Conservation (phyloP, 176 grass and related monocot genomes). For the Lolium multiflorum region DNA sequence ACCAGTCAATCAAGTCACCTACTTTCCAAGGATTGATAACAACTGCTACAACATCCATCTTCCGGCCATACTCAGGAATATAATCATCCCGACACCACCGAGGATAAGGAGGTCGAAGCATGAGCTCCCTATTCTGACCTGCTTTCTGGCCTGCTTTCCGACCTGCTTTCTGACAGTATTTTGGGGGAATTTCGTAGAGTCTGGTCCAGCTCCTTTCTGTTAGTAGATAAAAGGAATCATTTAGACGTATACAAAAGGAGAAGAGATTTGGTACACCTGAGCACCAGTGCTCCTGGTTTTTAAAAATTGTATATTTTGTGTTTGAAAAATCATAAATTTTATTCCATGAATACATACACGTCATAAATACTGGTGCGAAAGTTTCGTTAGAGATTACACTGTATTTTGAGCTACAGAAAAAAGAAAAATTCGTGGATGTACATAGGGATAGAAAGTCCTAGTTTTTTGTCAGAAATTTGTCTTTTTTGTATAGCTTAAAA, state of each 20-base stretch:
- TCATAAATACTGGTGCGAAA: too few species aligned
- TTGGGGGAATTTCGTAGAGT: constrained; percentile 47
- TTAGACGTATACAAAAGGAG: constrained; percentile 22
- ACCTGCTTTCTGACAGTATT: background rate
- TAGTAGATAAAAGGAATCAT: constrained; percentile 1
- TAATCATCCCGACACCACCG: constrained; percentile 49
- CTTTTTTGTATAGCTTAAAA: too few species aligned
- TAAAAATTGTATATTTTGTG: too few species aligned
- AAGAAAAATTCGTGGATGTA: too few species aligned
- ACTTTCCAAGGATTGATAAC: constrained; percentile 56
- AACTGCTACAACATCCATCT: constrained; percentile 55
- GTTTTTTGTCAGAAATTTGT: too few species aligned
- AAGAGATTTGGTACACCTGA: too few species aligned
- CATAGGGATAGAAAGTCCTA: too few species aligned
- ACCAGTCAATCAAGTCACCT: constrained; percentile 70
- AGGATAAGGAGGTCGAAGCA: constrained; percentile 70
- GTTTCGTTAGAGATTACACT: too few species aligned
- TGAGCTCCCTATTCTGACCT: constrained; percentile 49
- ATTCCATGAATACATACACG: too few species aligned
- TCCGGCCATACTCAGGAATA: constrained; percentile 21
- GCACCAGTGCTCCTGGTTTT: too few species aligned
- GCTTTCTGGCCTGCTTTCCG: background rate
- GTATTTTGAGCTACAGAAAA: too few species aligned
- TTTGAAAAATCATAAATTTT: too few species aligned
- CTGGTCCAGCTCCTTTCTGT: constrained; percentile 58